A percentile compares a stretch with the other conserved stretches of the same genome.
Conservation (phyloP, 805 yeast species). For the Teunomyces lycoperdinae region DNA sequence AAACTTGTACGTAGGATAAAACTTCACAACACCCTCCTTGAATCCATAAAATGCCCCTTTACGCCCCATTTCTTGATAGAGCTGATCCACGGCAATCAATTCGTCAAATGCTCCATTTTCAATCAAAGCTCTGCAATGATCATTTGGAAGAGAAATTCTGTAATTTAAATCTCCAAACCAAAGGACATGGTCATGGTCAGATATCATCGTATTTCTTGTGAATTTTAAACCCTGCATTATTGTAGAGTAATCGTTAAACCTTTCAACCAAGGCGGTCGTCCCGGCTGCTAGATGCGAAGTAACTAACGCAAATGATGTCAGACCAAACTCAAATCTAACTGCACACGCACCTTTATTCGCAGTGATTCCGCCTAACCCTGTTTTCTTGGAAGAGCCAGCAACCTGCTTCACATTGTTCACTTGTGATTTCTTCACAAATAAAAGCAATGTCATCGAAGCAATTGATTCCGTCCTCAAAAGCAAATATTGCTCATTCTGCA, state of each 20-base stretch:
- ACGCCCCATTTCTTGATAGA: slow-evolving; percentile 62
- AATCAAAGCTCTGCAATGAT: slow-evolving; percentile 57
- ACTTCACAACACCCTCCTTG: slow-evolving; percentile 73
- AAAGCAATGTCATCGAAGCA: slow-evolving; percentile 62
- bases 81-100: slow-evolving; percentile 73
- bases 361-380: slow-evolving; percentile 95
- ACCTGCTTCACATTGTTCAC: slow-evolving; percentile 65
- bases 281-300: slow-evolving; percentile 97
- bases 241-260: slow-evolving; percentile 79
- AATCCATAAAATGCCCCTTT: slow-evolving; percentile 23
- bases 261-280: slow-evolving; percentile 70
- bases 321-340: slow-evolving; percentile 67
- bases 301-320: slow-evolving; percentile 59
- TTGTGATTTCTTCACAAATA: slow-evolving; percentile 58
- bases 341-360: slow-evolving; percentile 98
- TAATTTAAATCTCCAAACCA: slow-evolving; percentile 96
- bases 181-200: slow-evolving; percentile 78
- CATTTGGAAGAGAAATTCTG: slow-evolving; percentile 70
- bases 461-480: slow-evolving; percentile 72
- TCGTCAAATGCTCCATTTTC: slow-evolving; percentile 44
- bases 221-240: slow-evolving; percentile 75
- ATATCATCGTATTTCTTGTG: slow-evolving; percentile 66
- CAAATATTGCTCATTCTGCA: slow-evolving; percentile 45
- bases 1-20: slow-evolving; percentile 92
- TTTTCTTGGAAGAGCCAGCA: slow-evolving; percentile 91